A percentile compares a stretch with the other conserved stretches of the same genome.
These are phyloP conservation scores for Monosporascus sp. DNA, from an alignment of 2,329 filamentous ascomycete species.

Conservation along the genomic window DNA sequence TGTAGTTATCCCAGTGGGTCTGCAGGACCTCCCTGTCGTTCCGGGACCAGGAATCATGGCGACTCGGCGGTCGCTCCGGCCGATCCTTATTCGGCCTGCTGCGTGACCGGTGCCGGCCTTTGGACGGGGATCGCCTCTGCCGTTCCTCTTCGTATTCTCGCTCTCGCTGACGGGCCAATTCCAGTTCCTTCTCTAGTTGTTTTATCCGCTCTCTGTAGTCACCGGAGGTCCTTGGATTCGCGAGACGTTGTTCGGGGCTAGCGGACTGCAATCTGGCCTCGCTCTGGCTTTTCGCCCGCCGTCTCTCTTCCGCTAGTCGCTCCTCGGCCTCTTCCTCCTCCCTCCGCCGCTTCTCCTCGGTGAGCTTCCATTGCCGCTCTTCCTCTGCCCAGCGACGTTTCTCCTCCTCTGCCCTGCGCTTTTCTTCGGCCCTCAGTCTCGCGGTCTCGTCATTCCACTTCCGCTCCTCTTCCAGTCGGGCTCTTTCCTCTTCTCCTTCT, in stretches of 20 bases:
- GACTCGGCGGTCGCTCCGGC: conserved; percentile 37
- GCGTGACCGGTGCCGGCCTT: conserved; percentile 34
- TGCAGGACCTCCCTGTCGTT: conserved; percentile 61
- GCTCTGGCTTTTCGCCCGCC: conserved; percentile 52
- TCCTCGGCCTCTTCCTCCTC: conserved; percentile 72
- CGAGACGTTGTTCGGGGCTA: no score
- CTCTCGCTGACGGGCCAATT: conserved; percentile 57
- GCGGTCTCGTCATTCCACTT: conserved; percentile 62
- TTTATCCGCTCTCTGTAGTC: conserved; percentile 64
- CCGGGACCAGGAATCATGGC: conserved; percentile 58
- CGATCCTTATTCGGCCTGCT: conserved; percentile 29
- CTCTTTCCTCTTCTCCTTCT: conserved; percentile 56
- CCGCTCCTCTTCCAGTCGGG: conserved; percentile 57
- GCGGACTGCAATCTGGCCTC: conserved; percentile 57
- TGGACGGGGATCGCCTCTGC: conserved; percentile 39
- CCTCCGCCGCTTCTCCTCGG: conserved; percentile 63
- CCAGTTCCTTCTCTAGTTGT: conserved; percentile 70
- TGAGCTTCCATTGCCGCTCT: conserved; percentile 68
- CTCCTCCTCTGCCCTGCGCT: conserved; percentile 60
- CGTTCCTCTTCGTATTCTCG: conserved; percentile 56
- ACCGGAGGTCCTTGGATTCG: conserved; percentile 8
- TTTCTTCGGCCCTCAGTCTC: conserved; percentile 53
- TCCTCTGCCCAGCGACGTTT: conserved; percentile 73
- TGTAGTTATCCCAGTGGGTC: conserved; percentile 42
- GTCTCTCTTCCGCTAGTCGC: conserved; percentile 60